Conservation (phyloP, 805 yeast species). For the Ogataea pignaliae region DNA sequence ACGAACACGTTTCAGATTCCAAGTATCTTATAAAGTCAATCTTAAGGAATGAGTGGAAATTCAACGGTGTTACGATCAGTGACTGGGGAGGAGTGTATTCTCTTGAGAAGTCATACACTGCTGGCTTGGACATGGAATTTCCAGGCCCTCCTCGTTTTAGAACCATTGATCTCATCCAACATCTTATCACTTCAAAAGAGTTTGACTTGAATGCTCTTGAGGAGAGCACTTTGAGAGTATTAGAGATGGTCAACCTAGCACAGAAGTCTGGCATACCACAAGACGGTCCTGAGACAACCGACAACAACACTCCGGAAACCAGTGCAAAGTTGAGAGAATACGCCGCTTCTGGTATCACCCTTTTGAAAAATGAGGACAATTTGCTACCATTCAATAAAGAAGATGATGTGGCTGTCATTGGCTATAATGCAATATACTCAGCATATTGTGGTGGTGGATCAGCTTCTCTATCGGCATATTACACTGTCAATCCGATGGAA, state of each 20-base stretch:
- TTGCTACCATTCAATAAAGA: slow-evolving; percentile 43
- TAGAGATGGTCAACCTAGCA: slow-evolving; percentile 43
- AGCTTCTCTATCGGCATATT: slow-evolving; percentile 35
- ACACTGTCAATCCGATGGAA: slow-evolving; percentile 12
- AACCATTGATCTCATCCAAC: slow-evolving; percentile 39
- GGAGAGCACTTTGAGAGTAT: slow-evolving; percentile 44
- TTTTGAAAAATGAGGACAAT: slow-evolving; percentile 48
- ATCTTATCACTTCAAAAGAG: slow-evolving; percentile 36
- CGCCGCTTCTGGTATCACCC: slow-evolving; percentile 51
- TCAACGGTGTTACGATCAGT: slow-evolving; percentile 54
- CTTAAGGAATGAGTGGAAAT: slow-evolving; percentile 54
- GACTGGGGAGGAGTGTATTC: slow-evolving; percentile 65
- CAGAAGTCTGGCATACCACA: slow-evolving; percentile 39
- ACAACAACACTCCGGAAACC: slow-evolving; percentile 35
- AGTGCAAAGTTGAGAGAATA: slow-evolving; percentile 37
- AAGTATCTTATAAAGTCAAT: slow-evolving; percentile 40
- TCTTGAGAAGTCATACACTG: slow-evolving; percentile 41
- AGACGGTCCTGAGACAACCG: slow-evolving; percentile 29
- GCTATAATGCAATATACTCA: slow-evolving; percentile 51
- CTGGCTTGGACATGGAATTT: slow-evolving; percentile 64
- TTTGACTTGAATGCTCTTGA: slow-evolving; percentile 31
- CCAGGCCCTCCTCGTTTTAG: slow-evolving; percentile 57
- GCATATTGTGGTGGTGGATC: slow-evolving; percentile 62
- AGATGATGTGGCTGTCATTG: slow-evolving; percentile 48
- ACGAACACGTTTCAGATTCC: slow-evolving; percentile 53